Conservation (phyloP, 2,329 filamentous ascomycete species). For the Aspergillus quadrilineatus region DNA sequence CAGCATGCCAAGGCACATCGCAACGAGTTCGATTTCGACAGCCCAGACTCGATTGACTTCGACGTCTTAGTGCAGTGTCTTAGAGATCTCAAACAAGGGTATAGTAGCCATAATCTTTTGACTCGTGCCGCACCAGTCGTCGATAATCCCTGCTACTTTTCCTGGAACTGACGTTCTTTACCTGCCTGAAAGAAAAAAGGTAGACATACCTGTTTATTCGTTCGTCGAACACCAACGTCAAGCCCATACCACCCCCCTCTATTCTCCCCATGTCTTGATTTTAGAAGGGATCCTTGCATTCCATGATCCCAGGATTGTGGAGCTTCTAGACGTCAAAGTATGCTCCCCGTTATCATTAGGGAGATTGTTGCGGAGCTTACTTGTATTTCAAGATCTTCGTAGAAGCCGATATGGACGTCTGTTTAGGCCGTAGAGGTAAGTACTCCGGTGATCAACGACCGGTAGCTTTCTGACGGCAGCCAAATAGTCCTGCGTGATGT, state of each 20-base stretch:
- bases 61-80: slow-evolving; percentile 79
- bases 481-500: slow-evolving; percentile 77
- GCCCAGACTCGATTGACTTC: slow-evolving; percentile 92
- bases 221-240: slow-evolving; percentile 86
- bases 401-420: slow-evolving; percentile 92
- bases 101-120: slow-evolving; percentile 25
- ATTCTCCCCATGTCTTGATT: slow-evolving; percentile 93
- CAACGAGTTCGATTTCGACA: slow-evolving; percentile 96
- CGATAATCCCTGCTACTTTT: background rate
- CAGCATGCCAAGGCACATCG: slow-evolving; percentile 76
- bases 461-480: slow-evolving; percentile 21
- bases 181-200: slow-evolving; percentile 43
- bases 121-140: background rate
- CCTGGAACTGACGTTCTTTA: slow-evolving; percentile 14
- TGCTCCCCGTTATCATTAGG: slow-evolving; percentile 10
- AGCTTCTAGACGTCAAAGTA: slow-evolving; percentile 87
- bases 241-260: slow-evolving; percentile 79
- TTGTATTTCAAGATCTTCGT: slow-evolving; percentile 71
- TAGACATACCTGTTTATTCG: slow-evolving; percentile 92
- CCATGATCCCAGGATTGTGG: slow-evolving; percentile 80
- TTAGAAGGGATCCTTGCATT: slow-evolving; percentile 95
- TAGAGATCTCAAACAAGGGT: slow-evolving; percentile 88
- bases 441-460: background rate
- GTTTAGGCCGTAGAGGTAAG: slow-evolving; percentile 81
- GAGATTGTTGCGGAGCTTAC: background rate